Percentiles rank a stretch among this genome's conserved stretches.
phyloP scores from a whole-genome alignment of 2,329 filamentous ascomycete species.

The Fusarium pseudonygamai region DNA sequence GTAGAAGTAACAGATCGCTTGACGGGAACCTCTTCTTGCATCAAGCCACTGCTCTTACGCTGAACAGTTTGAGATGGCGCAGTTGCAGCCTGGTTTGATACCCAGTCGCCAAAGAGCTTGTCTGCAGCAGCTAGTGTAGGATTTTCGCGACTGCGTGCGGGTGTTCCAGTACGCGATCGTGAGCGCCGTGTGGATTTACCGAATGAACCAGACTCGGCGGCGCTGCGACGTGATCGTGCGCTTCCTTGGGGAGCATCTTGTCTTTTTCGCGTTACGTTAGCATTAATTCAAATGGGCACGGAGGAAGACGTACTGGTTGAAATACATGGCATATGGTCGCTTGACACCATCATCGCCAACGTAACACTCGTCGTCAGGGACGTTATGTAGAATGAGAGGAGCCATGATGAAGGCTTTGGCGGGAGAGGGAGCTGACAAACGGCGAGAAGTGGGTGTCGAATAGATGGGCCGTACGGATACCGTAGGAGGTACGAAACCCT shows the following conservation, averaged over 20 bases:
- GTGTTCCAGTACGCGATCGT: slow-evolving; percentile 68
- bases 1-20: slow-evolving; percentile 51
- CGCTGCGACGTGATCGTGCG: slow-evolving; percentile 61
- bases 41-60: slow-evolving; percentile 51
- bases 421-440: background rate
- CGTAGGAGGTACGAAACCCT: background rate
- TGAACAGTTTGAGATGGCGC: slow-evolving; percentile 41
- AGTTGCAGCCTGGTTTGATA: slow-evolving; percentile 57
- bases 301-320: slow-evolving; percentile 62
- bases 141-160: slow-evolving; percentile 65
- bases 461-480: background rate
- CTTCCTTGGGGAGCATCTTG: slow-evolving; percentile 61
- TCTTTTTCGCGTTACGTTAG: slow-evolving; percentile 46
- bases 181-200: slow-evolving; percentile 73
- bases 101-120: slow-evolving; percentile 68
- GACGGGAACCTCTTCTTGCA: slow-evolving; percentile 53
- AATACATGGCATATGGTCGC: slow-evolving; percentile 73
- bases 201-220: slow-evolving; percentile 72
- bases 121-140: slow-evolving; percentile 70
- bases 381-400: slow-evolving; percentile 73
- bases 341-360: slow-evolving; percentile 72
- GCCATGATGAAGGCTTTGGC: slow-evolving; percentile 57
- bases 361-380: slow-evolving; percentile 74
- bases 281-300: background rate
- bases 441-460: background rate